These are phyloP conservation scores for Orbilia javanica DNA, from an alignment of 2,329 filamentous ascomycete species.

Conservation along the genomic window DNA sequence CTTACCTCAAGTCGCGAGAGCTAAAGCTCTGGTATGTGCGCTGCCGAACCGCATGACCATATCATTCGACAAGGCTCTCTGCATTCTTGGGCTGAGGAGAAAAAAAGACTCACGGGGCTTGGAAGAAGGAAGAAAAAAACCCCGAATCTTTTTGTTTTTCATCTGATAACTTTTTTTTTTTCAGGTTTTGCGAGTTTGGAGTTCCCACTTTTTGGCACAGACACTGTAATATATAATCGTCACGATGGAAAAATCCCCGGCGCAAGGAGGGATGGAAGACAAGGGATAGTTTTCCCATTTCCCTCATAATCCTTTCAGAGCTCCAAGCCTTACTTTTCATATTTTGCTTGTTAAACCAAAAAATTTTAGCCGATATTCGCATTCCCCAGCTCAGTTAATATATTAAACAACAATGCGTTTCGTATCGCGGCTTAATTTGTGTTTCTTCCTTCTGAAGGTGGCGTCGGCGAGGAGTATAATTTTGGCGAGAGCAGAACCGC, in stretches of 20 bases:
- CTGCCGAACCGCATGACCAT: slow-evolving; percentile 57
- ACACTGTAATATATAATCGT: slow-evolving; percentile 52
- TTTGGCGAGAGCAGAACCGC: slow-evolving; percentile 29
- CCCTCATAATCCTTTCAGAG: slow-evolving; percentile 45
- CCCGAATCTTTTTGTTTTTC: slow-evolving; percentile 30
- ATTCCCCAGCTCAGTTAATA: slow-evolving; percentile 8
- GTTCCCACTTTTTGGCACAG: slow-evolving; percentile 29
- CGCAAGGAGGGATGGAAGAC: slow-evolving; percentile 43
- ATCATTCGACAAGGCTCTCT: slow-evolving; percentile 52
- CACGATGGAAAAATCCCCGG: slow-evolving; percentile 50
- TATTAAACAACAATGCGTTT: slow-evolving; percentile 37
- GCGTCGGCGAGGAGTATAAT: slow-evolving; percentile 27
- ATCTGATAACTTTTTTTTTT: slow-evolving; percentile 54
- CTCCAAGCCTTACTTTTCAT: slow-evolving; percentile 38
- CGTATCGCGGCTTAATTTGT: slow-evolving; percentile 22
- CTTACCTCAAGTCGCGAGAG: slow-evolving; percentile 28
- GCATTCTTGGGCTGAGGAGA: slow-evolving; percentile 38
- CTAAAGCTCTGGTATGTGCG: slow-evolving; percentile 49
- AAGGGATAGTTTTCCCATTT: slow-evolving; percentile 43
- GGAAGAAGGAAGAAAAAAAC: slow-evolving; percentile 11
- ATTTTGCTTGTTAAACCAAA: slow-evolving; percentile 32
- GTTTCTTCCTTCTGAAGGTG: slow-evolving; percentile 5
- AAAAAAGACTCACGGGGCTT: slow-evolving; percentile 51
- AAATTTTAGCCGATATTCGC: slow-evolving; percentile 17
- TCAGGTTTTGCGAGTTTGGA: slow-evolving; percentile 26